A percentile compares a stretch with the other conserved stretches of the same genome.
These are phyloP conservation scores for Cordyceps cicadae DNA, from an alignment of 2,329 filamentous ascomycete species.

Conservation along the genomic window DNA sequence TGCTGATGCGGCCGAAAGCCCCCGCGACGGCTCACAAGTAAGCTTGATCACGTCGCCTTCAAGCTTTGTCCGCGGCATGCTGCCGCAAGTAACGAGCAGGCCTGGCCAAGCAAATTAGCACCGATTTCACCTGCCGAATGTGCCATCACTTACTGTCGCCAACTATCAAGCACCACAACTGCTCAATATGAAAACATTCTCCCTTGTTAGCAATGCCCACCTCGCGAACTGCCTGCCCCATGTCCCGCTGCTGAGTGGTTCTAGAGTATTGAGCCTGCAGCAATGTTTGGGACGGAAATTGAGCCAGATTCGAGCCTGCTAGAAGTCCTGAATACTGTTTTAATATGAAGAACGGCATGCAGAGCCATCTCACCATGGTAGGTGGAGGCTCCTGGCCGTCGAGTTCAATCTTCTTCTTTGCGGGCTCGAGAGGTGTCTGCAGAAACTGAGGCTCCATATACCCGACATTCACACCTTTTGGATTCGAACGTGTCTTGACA, in stretches of 20 bases:
- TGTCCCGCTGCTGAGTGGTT: slow-evolving; percentile 31
- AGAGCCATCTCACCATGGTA: slow-evolving; percentile 30
- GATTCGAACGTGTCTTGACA: slow-evolving; percentile 29
- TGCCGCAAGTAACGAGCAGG: slow-evolving; percentile 35
- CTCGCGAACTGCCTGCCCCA: slow-evolving; percentile 38
- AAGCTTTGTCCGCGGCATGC: slow-evolving; percentile 26
- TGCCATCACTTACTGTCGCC: slow-evolving; percentile 30
- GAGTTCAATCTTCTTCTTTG: slow-evolving; percentile 15
- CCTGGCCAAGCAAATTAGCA: slow-evolving; percentile 15
- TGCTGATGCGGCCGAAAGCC: slow-evolving; percentile 10
- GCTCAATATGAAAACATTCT: slow-evolving; percentile 39
- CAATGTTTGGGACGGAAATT: slow-evolving; percentile 35
- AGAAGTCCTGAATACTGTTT: slow-evolving; percentile 34
- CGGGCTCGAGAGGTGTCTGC: slow-evolving; percentile 26
- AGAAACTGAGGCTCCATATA: slow-evolving; percentile 34
- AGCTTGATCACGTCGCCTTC: slow-evolving; percentile 25
- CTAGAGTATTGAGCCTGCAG: slow-evolving; percentile 36
- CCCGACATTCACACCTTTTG: slow-evolving; percentile 30
- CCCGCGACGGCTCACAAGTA: slow-evolving; percentile 21
- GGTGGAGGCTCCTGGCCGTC: slow-evolving; percentile 12
- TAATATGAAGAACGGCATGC: slow-evolving; percentile 39
- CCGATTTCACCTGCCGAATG: too few relatives aligned
- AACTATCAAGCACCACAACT: slow-evolving; percentile 39
- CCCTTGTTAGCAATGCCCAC: slow-evolving; percentile 25
- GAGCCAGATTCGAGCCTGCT: slow-evolving; percentile 21